Conservation (phyloP, 371 early-diverging fungal species). For the Mortierella sp. region DNA sequence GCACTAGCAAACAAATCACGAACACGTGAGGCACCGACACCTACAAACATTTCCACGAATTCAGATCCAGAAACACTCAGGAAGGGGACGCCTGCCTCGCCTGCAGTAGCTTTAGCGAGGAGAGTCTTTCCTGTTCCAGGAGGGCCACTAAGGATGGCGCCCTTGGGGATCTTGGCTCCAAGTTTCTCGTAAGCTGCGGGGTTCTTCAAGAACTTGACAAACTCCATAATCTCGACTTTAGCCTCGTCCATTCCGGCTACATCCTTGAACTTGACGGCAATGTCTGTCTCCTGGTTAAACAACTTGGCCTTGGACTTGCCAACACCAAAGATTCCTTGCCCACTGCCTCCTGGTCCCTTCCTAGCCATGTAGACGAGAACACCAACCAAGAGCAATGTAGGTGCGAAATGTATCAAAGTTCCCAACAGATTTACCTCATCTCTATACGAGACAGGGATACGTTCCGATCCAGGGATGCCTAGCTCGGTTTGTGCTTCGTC, state of each 20-base stretch:
- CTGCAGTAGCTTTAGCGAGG: constrained; percentile 99
- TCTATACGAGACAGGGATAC: constrained; percentile 90
- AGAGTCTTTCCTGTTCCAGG: constrained; percentile 99
- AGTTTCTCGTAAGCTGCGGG: constrained; percentile 95
- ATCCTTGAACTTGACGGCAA: constrained; percentile 98
- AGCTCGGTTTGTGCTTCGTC: constrained; percentile 92
- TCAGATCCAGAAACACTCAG: constrained; percentile 98
- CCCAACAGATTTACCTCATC: constrained; percentile 79
- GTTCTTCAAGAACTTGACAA: constrained; percentile 99
- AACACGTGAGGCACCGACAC: constrained; percentile 98
- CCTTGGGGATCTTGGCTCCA: constrained; percentile 99
- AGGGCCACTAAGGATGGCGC: constrained; percentile 99
- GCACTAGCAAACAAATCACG: constrained; percentile 98
- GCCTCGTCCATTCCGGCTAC: constrained; percentile 99
- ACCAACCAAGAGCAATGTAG: constrained; percentile 93
- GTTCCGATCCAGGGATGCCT: constrained; percentile 88
- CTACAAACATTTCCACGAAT: constrained; percentile 99
- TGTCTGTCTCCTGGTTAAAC: constrained; percentile 97
- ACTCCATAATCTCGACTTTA: constrained; percentile 99
- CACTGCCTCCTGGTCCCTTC: constrained; percentile 76
- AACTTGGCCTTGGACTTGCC: constrained; percentile 96
- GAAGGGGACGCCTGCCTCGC: constrained; percentile 98
- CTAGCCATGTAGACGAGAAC: constrained; percentile 88
- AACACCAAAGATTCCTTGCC: constrained; percentile 93
- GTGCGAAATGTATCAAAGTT: constrained; percentile 91